Evolutionary conservation across 345 rosid species (phyloP), one percentile per base, ranked within the genome.

Genomic region (Corchorus olitorius): DNA sequence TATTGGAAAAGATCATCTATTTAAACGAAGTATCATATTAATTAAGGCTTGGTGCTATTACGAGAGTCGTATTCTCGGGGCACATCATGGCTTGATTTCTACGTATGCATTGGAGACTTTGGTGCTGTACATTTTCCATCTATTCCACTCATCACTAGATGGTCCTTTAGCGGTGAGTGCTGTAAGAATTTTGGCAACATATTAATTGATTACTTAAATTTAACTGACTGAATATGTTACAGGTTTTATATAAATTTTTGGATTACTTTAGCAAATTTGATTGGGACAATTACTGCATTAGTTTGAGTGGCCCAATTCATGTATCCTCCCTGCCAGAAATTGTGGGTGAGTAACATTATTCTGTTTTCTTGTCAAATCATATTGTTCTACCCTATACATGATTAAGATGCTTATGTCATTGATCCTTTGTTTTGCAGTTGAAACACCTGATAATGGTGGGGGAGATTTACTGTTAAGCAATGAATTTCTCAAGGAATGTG

Each of bases 191-290:
- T 72, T 46, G 43, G 64, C 70, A 54, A 13, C 43, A 6, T 55
- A 35, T 34, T 12, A 53, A 69, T 61, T 46, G 62, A 50, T 17
- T 17, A 6, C 33, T 55, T 71, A 49, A 75, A 61, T 72, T 55
- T 56, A 65, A 79, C 63, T 76, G 48, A 5, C 75, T 62, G 60
- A 74, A 27, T 74, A 55, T 78, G 14, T 58, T 80, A 14, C 81
- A 96, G 98, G 99, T 94, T 48, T 84, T 96, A 48, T 85, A 87
- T 78, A 92, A 85, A 81, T 94, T 94, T 86, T 87, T 94, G 90
- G 97, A 96, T 72, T 91, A 89, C 86, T 96, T 90, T 78, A 93
- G 98, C 92, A 91, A 93, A 83, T 94, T 97, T 70, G 98, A 97
- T 76, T 97, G 99, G 97, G 96, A 92, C 72, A 93, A 87, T 72